Evolutionary conservation across 148 eudicot genomes (phyloP).

Genomic region (Fagopyrum tataricum): DNA sequence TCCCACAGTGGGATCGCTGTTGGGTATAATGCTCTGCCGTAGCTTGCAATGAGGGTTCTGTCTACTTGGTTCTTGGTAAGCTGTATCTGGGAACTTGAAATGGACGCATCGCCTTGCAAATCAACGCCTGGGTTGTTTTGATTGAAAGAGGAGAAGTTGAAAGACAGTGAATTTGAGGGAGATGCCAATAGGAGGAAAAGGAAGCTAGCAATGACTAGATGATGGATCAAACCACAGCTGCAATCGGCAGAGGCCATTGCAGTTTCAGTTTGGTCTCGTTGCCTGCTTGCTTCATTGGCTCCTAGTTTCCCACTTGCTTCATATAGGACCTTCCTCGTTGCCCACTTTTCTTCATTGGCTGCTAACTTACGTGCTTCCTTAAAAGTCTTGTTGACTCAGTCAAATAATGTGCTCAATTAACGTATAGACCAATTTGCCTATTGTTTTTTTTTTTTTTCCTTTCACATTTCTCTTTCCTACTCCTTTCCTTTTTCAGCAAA

Average conservation of each 20-base stretch:
- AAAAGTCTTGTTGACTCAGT: background rate
- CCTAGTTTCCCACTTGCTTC: background rate
- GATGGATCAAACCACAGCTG: background rate
- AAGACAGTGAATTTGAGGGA: slow-evolving; percentile 16
- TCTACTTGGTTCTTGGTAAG: slow-evolving; percentile 29
- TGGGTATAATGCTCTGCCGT: slow-evolving; percentile 29
- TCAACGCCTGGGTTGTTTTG: slow-evolving; percentile 13
- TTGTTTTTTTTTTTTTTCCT: no score
- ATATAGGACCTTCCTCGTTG: no score
- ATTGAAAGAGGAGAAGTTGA: slow-evolving; percentile 25
- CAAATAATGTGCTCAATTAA: no score
- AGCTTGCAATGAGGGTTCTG: slow-evolving; percentile 13
- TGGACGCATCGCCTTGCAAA: slow-evolving; percentile 23
- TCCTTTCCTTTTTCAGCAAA: no score
- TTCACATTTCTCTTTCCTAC: no score
- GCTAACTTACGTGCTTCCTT: background rate
- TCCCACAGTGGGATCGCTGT: slow-evolving; percentile 27
- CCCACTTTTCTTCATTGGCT: background rate
- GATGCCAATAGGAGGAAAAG: slow-evolving; percentile 7
- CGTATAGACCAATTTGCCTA: no score
- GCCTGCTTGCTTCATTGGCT: no score
- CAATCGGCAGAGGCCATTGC: background rate
- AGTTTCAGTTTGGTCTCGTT: background rate
- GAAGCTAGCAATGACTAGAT: background rate
- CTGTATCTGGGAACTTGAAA: slow-evolving; percentile 17